Evolutionary conservation across 225 moss, liverwort and hornwort genomes (phyloP), one percentile per base, ranked within the genome.

Genomic region (Lunularia cruciata): DNA sequence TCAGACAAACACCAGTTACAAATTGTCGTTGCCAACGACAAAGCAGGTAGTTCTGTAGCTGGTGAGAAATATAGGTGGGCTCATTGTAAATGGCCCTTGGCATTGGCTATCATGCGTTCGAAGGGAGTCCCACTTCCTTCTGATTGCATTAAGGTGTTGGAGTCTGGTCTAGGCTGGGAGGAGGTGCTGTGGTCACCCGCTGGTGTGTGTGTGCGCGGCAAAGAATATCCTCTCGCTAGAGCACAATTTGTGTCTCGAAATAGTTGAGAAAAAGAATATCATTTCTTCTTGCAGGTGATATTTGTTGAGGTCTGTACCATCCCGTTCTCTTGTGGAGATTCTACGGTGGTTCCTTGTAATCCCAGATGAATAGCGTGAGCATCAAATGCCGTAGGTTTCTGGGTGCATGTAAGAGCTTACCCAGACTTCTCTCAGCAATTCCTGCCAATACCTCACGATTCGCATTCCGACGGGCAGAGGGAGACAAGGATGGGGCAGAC

Each of bases 131-230:
- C 96, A 30, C 89, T 91, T 63, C 81, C 96, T 39, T 63, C 73
- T 13, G 79, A 76, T 51, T 70, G 35, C 15, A 35, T 87, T 39
- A 80, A 92, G 83, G 86, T 92, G 68, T 76, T 96, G 73, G 84
- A 92, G 73, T 85, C 79, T 59, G 82, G 87, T 69, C 76, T 96
- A 83, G 73, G 75, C 30, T 96, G 95, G 95, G 92, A 96, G 79
- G 92, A 96, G 86, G 78, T 96, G 43, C 88, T 88, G 81, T 96
- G 95, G 95, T 87, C 95, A 65, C 79, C 90, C 65, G 83, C 88
- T n/a, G 88, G 95, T 56, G 90, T 96, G 40, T 96, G 92, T 78
- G 83, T 96, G 62, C 84, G 88, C 55, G 92, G 90, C 33, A 87
- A 80, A 47, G 92, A 96, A 68, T 90, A 96, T 59, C 45, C 79